phyloP scores from a whole-genome alignment of 371 early-diverging fungal species.

The Mortierella sp. region DNA sequence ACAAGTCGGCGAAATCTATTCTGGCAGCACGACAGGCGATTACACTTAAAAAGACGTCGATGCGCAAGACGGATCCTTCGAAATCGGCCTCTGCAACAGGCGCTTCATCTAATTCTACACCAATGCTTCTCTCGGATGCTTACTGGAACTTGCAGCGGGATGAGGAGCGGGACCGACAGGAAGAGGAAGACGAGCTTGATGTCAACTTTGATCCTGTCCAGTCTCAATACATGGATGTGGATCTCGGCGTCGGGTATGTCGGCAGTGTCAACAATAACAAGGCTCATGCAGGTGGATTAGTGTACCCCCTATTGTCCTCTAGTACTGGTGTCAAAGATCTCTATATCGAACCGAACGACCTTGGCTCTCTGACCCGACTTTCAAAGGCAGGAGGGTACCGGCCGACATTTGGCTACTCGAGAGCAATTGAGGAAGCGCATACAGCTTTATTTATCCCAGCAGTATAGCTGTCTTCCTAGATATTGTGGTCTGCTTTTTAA shows the following conservation, averaged over 20 bases:
- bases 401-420: constrained; percentile 62
- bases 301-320: constrained; percentile 53
- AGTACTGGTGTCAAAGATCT: constrained; percentile 63
- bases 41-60: constrained; percentile 50
- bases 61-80: constrained; percentile 49
- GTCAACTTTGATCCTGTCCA: constrained; percentile 63
- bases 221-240: constrained; percentile 61
- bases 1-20: constrained; percentile 50
- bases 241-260: constrained; percentile 46
- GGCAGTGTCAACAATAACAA: constrained; percentile 52
- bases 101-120: constrained; percentile 17
- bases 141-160: constrained; percentile 41
- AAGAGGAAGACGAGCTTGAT: constrained; percentile 32
- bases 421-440: constrained; percentile 67
- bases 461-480: background rate
- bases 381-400: constrained; percentile 67
- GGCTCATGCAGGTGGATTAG: constrained; percentile 49
- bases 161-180: constrained; percentile 57
- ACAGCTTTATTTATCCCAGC: constrained; percentile 46
- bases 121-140: constrained; percentile 35
- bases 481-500: too few relatives aligned
- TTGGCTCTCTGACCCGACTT: constrained; percentile 20
- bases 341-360: constrained; percentile 52
- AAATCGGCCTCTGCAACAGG: constrained; percentile 8
- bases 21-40: constrained; percentile 41